phyloP scores from a whole-genome alignment of 257 asterid genomes.

The Rauvolfia tetraphylla region DNA sequence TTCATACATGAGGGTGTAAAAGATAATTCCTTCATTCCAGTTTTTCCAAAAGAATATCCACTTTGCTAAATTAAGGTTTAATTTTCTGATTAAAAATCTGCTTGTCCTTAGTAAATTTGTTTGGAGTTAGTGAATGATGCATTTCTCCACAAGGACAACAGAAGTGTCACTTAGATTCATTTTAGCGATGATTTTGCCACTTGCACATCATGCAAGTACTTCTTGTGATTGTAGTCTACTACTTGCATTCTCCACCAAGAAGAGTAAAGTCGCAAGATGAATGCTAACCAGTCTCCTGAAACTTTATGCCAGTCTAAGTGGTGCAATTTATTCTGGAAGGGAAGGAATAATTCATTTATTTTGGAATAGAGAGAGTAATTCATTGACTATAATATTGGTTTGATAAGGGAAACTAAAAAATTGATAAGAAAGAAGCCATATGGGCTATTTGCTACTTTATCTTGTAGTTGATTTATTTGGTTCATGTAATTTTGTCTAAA shows the following conservation, averaged over 20 bases:
- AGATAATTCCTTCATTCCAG: not conserved
- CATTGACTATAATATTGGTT: not conserved
- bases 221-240: too few species aligned
- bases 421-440: not conserved
- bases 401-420: not conserved
- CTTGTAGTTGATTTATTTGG: not conserved
- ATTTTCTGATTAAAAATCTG: not conserved
- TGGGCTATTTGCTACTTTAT: not conserved
- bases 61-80: not conserved
- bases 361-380: not conserved
- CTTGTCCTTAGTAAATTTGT: too few species aligned
- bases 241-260: not conserved
- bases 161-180: not conserved
- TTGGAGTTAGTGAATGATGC: not conserved
- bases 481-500: not conserved
- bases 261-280: not conserved
- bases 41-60: too few species aligned
- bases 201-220: not conserved
- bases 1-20: not conserved
- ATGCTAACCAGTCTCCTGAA: not conserved
- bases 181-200: not conserved
- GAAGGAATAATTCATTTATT: not conserved
- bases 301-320: not conserved
- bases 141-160: not conserved
- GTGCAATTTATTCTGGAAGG: not conserved